Evolutionary conservation across 2,329 filamentous ascomycete species (phyloP).

Genomic region (Ceratocystis eucalypticola): DNA sequence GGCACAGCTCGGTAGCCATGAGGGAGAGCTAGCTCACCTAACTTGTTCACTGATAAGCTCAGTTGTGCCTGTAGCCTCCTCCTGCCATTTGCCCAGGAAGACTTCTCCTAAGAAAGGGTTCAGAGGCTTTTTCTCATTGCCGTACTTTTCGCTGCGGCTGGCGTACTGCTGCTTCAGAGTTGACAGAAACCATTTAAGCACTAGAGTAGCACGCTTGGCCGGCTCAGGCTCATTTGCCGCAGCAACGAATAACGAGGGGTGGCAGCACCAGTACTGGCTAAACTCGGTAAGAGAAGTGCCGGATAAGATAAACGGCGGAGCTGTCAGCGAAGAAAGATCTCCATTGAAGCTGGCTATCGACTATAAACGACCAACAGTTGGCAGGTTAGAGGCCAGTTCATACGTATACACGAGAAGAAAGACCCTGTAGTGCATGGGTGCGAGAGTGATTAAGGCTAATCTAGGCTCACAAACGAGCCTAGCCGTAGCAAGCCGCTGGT

Average conservation of each 20-base stretch:
- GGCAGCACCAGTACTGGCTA: conserved; percentile 71
- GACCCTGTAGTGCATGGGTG: neutral
- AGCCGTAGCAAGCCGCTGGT: no score
- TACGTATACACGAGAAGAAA: neutral
- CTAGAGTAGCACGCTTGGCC: conserved; percentile 67
- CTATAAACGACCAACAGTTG: conserved; percentile 25
- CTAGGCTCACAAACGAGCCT: no score
- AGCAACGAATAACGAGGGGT: conserved; percentile 65
- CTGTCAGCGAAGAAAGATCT: conserved; percentile 66
- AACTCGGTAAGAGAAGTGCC: conserved; percentile 67
- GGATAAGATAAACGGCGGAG: conserved; percentile 70
- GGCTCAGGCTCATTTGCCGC: conserved; percentile 68
- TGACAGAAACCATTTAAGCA: conserved; percentile 93
- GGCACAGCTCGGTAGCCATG: neutral
- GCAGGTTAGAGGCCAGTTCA: neutral
- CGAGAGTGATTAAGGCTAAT: neutral
- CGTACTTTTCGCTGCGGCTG: conserved; percentile 60
- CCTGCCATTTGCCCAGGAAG: conserved; percentile 82
- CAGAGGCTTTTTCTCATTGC: conserved; percentile 93
- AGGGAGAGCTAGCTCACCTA: conserved; percentile 34
- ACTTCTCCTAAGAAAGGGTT: conserved; percentile 95
- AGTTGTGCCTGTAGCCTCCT: conserved; percentile 60
- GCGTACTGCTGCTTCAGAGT: conserved; percentile 80
- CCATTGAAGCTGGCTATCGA: conserved; percentile 73
- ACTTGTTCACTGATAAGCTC: conserved; percentile 89